Conservation (phyloP, 306 rosid genomes). For the Mucuna pruriens region DNA sequence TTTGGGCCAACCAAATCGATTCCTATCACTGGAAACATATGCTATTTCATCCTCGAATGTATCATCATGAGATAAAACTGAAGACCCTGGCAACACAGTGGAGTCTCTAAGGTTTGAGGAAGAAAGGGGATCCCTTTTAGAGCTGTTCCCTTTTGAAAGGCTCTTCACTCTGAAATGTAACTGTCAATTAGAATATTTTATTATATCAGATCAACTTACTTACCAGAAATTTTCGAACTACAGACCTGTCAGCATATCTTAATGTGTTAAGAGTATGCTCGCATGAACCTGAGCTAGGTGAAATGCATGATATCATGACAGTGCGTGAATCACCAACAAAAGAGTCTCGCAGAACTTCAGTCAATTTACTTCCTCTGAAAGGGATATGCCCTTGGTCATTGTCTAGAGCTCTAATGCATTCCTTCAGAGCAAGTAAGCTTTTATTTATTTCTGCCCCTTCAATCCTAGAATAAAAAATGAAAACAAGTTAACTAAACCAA, state of each 20-base stretch:
- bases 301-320: constrained; percentile 89
- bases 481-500: constrained; percentile 8
- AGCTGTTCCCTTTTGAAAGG: constrained; percentile 69
- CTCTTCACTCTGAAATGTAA: constrained; percentile 69
- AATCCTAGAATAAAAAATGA: constrained; percentile 56
- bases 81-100: constrained; percentile 57
- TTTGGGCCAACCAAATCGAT: constrained; percentile 77
- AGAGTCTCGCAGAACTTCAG: constrained; percentile 89
- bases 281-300: constrained; percentile 87
- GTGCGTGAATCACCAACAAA: constrained; percentile 88
- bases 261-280: constrained; percentile 89
- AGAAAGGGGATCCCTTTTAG: constrained; percentile 65
- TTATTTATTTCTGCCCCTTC: constrained; percentile 95
- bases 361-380: constrained; percentile 90
- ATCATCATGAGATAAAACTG: constrained; percentile 49
- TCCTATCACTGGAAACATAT: constrained; percentile 59
- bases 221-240: constrained; percentile 4
- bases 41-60: constrained; percentile 57
- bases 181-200: constrained; percentile 24
- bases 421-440: constrained; percentile 82
- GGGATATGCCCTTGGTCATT: constrained; percentile 89
- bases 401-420: constrained; percentile 91
- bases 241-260: constrained; percentile 89
- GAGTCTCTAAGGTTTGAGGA: constrained; percentile 69
- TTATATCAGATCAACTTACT: constrained; percentile 26